Evolutionary conservation across 192 early-diverging fungal species (phyloP).

Genomic region (Backusella australiensis): DNA sequence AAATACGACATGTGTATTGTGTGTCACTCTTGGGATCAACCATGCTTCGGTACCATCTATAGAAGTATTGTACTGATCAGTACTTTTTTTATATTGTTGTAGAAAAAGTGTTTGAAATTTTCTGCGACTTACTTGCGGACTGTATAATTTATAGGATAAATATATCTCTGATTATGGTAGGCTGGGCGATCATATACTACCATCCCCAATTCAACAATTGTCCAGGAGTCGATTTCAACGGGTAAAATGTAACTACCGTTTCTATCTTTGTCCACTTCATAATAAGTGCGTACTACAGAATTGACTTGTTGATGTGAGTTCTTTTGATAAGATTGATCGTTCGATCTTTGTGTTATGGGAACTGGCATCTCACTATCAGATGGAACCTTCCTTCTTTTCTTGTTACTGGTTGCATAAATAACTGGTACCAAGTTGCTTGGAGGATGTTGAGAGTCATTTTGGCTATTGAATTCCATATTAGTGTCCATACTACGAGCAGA

Average conservation of each 20-base stretch:
- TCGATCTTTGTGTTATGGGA: not conserved
- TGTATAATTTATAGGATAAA: conserved; percentile 88
- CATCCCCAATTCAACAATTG: conserved; percentile 66
- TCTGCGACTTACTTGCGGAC: conserved; percentile 40
- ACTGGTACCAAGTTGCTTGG: not conserved
- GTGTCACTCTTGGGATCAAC: conserved; percentile 44
- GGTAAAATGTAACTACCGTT: conserved; percentile 74
- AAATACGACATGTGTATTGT: conserved; percentile 72
- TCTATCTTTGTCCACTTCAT: conserved; percentile 52
- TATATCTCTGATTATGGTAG: conserved; percentile 89
- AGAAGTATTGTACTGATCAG: not conserved
- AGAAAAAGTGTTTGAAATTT: not conserved
- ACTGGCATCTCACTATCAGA: not conserved
- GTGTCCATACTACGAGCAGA: not conserved
- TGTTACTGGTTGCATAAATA: not conserved
- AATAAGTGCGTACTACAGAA: conserved; percentile 30
- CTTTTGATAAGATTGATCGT: not conserved
- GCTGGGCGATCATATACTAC: conserved; percentile 73
- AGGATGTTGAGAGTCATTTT: not conserved
- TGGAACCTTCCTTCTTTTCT: not conserved
- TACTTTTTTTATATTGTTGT: not conserved
- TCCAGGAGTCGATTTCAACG: conserved; percentile 73
- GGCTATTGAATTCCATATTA: not conserved
- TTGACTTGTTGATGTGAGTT: conserved; percentile 11
- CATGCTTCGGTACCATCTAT: conserved; percentile 57